A percentile compares a stretch with the other conserved stretches of the same genome.
These are phyloP conservation scores for Leccinum rimulosum DNA, from an alignment of 768 basidiomycete genomes.

Conservation along the genomic window DNA sequence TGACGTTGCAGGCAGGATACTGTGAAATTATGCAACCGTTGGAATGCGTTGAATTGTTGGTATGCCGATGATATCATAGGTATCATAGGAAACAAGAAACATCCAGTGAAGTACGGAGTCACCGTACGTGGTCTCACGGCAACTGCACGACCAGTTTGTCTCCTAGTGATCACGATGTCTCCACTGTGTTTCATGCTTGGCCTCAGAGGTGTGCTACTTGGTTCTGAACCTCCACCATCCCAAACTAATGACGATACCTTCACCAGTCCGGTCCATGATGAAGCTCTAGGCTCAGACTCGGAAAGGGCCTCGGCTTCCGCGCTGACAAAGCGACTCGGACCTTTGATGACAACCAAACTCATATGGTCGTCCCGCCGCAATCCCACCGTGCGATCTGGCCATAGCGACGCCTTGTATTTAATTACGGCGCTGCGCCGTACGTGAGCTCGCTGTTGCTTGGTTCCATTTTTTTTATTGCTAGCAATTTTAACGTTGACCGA, in stretches of 20 bases:
- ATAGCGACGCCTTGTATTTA: constrained; percentile 22
- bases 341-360: background rate
- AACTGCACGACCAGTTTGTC: background rate
- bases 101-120: no score
- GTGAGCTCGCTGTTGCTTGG: background rate
- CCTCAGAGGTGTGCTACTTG: constrained; percentile 7
- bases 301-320: background rate
- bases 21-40: background rate
- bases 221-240: constrained; percentile 11
- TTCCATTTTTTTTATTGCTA: constrained; percentile 1
- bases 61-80: background rate
- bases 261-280: background rate
- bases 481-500: background rate
- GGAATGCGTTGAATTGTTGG: background rate
- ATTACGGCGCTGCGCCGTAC: background rate
- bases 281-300: background rate
- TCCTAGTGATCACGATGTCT: background rate
- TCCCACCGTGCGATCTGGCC: background rate
- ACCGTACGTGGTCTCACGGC: constrained; percentile 1
- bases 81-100: background rate
- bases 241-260: background rate
- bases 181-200: constrained; percentile 5
- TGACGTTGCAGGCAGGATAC: background rate
- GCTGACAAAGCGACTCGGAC: background rate
- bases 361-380: background rate